A percentile compares a stretch with the other conserved stretches of the same genome.
Evolutionary conservation across 2,329 filamentous ascomycete species (phyloP).

Genomic region (Fusarium nygamai): DNA sequence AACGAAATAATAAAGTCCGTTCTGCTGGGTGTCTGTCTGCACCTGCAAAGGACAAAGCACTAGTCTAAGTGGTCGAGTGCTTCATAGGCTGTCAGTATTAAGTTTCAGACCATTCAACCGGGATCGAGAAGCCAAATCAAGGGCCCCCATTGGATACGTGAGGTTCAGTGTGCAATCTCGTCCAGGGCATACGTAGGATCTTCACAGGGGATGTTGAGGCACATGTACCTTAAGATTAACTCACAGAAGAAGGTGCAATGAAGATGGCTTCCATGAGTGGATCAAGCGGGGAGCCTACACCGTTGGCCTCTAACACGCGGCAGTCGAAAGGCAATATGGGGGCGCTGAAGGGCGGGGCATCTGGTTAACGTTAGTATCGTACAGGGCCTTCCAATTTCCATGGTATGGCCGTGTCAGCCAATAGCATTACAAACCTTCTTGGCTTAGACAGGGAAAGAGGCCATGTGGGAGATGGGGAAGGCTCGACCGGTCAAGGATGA

Average conservation of each 20-base stretch:
- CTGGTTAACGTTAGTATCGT: neutral
- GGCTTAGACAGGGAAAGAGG: slow-evolving; percentile 14
- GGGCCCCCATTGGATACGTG: neutral
- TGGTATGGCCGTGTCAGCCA: slow-evolving; percentile 8
- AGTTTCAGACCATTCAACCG: neutral
- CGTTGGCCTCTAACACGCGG: slow-evolving; percentile 18
- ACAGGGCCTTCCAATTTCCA: neutral
- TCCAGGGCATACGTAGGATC: neutral
- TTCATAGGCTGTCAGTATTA: neutral
- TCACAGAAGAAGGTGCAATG: slow-evolving; percentile 5
- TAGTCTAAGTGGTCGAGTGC: neutral
- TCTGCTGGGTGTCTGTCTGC: neutral
- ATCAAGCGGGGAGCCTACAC: slow-evolving; percentile 8
- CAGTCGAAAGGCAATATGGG: slow-evolving; percentile 14
- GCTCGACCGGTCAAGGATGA: slow-evolving; percentile 39
- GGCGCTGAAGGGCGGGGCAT: slow-evolving; percentile 32
- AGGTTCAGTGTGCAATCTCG: neutral
- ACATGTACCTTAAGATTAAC: neutral
- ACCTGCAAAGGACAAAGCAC: neutral
- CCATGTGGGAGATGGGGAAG: slow-evolving; percentile 23
- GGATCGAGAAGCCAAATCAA: neutral
- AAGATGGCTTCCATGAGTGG: slow-evolving; percentile 2
- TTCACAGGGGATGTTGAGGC: slow-evolving; percentile 2
- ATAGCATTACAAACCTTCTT: slow-evolving; percentile 4
- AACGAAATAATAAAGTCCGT: neutral